Evolutionary conservation across 768 basidiomycete genomes (phyloP), one percentile per base, ranked within the genome.

Genomic region (Podaxis sp.): DNA sequence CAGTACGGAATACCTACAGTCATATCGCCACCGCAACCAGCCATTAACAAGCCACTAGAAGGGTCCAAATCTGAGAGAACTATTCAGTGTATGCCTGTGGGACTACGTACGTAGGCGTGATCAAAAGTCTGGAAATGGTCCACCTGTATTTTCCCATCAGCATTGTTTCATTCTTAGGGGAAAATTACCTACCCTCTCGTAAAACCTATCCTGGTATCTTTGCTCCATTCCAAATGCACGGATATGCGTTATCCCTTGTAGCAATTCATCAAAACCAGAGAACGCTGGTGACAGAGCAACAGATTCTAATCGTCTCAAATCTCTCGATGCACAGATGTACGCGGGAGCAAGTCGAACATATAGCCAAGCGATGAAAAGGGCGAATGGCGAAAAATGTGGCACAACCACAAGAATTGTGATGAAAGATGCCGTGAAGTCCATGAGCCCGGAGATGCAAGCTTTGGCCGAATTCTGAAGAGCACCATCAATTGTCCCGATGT

Each of bases 21-120:
- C 89, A 67, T 91, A 90, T 78, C 89, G 76, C 84, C 86, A 89
- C 63, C 82, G 79, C 52, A 90, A 77, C 89, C 89, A 90, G 17
- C 80, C 83, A 54, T 82, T 85, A 7, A 89, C 84, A 46, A 88
- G 78, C 85, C 87, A 88, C 86, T 88, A 66, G 4, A 55, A 7
- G 49, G 29, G 68, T 50, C 53, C 25, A 22, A 13, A 19, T 15
- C 15, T 46, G 19, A 17, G 27, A 54, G 41, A 56, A 36, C 7
- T 50, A 19, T 29, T 57, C 17, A 46, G 43, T 37, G 43, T 19
- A 17, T 8, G n/a, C 29, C 55, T 50, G 8, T 24, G 6, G 24
- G 24, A 50, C 22, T 15, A 77, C 87, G 69, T 68, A 86, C 87
- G 73, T 88, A 90, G 58, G 82, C 82, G 68, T 89, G 88, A 69